Conservation (phyloP, 495 filamentous ascomycete species). For the Penicillium ochrochloron region DNA sequence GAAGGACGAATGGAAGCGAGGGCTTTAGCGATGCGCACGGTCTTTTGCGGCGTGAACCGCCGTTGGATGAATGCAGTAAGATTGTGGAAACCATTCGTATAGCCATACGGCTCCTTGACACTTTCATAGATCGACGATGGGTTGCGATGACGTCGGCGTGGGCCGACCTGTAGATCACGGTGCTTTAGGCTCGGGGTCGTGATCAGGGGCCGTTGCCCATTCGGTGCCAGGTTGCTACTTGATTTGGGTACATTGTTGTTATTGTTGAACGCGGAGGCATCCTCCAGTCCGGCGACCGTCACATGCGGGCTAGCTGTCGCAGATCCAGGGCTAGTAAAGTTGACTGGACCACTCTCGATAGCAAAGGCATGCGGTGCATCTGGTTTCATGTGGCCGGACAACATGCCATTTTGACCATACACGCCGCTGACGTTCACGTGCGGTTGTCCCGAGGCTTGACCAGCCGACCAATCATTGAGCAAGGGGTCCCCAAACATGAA, state of each 20-base stretch:
- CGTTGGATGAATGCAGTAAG: constrained; percentile 80
- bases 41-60: constrained; percentile 71
- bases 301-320: constrained; percentile 54
- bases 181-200: constrained; percentile 49
- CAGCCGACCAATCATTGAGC: constrained; percentile 51
- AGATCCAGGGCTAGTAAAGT: constrained; percentile 64
- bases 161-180: constrained; percentile 54
- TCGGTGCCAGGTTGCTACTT: constrained; percentile 43
- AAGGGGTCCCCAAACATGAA: constrained; percentile 55
- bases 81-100: constrained; percentile 87
- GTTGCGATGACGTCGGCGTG: constrained; percentile 64
- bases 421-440: constrained; percentile 49
- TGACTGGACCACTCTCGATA: constrained; percentile 67
- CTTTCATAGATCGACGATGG: constrained; percentile 85
- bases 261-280: constrained; percentile 30
- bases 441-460: constrained; percentile 42
- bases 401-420: constrained; percentile 48
- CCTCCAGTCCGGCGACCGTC: constrained; percentile 44
- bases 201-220: constrained; percentile 45
- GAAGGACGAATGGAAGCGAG: constrained; percentile 88
- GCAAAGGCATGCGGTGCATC: constrained; percentile 70
- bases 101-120: constrained; percentile 87
- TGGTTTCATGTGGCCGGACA: constrained; percentile 50
- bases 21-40: constrained; percentile 79
- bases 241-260: constrained; percentile 28